Conservation (phyloP, 2,329 filamentous ascomycete species). For the Nigrospora sphaerica region DNA sequence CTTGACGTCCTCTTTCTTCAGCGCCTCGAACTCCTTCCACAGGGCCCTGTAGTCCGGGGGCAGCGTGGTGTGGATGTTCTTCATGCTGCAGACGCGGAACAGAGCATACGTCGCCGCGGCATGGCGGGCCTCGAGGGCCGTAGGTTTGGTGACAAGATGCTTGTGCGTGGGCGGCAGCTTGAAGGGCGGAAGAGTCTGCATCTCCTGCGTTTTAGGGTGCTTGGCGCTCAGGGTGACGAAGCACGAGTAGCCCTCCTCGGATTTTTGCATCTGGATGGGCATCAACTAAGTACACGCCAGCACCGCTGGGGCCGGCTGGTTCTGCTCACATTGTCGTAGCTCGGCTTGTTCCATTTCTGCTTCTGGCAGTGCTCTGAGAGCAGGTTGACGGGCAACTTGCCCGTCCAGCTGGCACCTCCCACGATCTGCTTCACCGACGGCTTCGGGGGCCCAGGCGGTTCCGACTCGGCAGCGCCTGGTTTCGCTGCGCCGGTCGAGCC, state of each 20-base stretch:
- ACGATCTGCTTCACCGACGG: constrained; percentile 74
- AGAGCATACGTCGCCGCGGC: constrained; percentile 88
- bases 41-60: constrained; percentile 83
- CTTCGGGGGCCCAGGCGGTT: constrained; percentile 41
- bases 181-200: constrained; percentile 70
- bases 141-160: constrained; percentile 67
- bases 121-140: constrained; percentile 83
- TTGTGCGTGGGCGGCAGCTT: constrained; percentile 71
- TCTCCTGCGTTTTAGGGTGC: constrained; percentile 78
- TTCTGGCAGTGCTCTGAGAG: constrained; percentile 93
- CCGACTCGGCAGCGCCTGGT: constrained; percentile 18
- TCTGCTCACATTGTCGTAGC: constrained; percentile 68
- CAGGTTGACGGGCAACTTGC: constrained; percentile 89
- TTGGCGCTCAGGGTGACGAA: constrained; percentile 70
- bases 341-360: constrained; percentile 89
- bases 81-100: constrained; percentile 89
- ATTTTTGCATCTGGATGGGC: constrained; percentile 43
- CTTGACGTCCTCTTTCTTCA: constrained; percentile 76
- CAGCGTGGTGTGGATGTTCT: constrained; percentile 90
- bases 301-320: constrained; percentile 7
- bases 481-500: constrained; percentile 13
- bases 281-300: constrained; percentile 14
- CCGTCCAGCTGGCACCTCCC: constrained; percentile 93
- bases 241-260: constrained; percentile 67
- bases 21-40: constrained; percentile 82